phyloP scores from a whole-genome alignment of 148 eudicot genomes.

The Silene uniflora region DNA sequence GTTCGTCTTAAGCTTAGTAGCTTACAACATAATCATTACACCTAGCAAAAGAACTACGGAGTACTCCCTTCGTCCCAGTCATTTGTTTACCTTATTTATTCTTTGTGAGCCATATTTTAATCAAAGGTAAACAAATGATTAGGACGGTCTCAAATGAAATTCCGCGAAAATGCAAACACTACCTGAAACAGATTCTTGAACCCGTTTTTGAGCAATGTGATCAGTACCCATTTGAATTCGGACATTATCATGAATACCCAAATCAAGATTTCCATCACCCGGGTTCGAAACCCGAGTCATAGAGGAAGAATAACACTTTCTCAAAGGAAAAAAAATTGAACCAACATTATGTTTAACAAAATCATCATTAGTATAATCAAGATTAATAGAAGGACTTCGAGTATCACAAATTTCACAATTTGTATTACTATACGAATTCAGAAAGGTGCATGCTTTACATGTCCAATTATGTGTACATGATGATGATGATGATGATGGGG shows the following conservation, averaged over 20 bases:
- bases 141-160: background rate
- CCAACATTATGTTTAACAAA: constrained; percentile 37
- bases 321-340: constrained; percentile 62
- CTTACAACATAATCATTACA: too few relatives aligned
- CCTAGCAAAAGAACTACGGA: too few relatives aligned
- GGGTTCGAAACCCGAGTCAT: background rate
- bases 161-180: background rate
- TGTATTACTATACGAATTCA: constrained; percentile 43
- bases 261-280: constrained; percentile 10
- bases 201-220: constrained; percentile 18
- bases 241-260: constrained; percentile 18
- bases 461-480: constrained; percentile 55
- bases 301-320: constrained; percentile 26
- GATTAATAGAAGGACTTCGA: constrained; percentile 32
- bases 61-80: too few relatives aligned
- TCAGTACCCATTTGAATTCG: constrained; percentile 14
- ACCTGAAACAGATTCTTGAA: constrained; percentile 29
- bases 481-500: constrained; percentile 33
- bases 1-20: too few relatives aligned
- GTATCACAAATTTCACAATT: constrained; percentile 61
- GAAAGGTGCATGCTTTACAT: constrained; percentile 77
- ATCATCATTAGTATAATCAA: constrained; percentile 27
- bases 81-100: too few relatives aligned
- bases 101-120: too few relatives aligned
- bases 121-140: background rate